phyloP scores from a whole-genome alignment of 164 flowering plant genomes.

The Hamamelis virginiana region DNA sequence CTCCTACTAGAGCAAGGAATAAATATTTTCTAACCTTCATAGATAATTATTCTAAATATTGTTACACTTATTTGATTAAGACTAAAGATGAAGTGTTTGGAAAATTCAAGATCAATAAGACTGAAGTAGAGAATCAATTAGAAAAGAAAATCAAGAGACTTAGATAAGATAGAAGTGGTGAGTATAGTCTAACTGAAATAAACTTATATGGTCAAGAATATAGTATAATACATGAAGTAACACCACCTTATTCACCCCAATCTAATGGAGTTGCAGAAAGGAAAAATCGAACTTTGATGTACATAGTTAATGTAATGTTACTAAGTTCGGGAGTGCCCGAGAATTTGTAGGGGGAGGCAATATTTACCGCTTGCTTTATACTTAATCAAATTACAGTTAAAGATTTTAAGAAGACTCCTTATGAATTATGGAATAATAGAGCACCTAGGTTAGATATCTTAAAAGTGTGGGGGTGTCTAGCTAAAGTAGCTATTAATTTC shows the following conservation, averaged over 20 bases:
- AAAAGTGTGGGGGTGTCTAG: slow-evolving; percentile 5
- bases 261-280: background rate
- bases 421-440: background rate
- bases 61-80: slow-evolving; percentile 1
- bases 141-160: slow-evolving; percentile 8
- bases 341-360: background rate
- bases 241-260: slow-evolving; percentile 1
- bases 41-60: slow-evolving; percentile 1
- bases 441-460: background rate
- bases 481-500: background rate
- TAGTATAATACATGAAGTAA: background rate
- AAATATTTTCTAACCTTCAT: background rate
- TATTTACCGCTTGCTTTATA: background rate
- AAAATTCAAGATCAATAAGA: slow-evolving; percentile 3
- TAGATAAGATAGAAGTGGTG: slow-evolving; percentile 2
- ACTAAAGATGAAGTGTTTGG: slow-evolving; percentile 6
- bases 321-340: background rate
- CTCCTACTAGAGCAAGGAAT: background rate
- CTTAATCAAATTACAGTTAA: background rate
- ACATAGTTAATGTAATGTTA: background rate
- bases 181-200: background rate
- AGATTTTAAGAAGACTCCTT: background rate
- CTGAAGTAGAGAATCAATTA: slow-evolving; percentile 14
- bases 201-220: background rate
- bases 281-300: background rate